These are phyloP conservation scores for Botryotinia convoluta DNA, from an alignment of 2,329 filamentous ascomycete genomes.

Conservation along the genomic window DNA sequence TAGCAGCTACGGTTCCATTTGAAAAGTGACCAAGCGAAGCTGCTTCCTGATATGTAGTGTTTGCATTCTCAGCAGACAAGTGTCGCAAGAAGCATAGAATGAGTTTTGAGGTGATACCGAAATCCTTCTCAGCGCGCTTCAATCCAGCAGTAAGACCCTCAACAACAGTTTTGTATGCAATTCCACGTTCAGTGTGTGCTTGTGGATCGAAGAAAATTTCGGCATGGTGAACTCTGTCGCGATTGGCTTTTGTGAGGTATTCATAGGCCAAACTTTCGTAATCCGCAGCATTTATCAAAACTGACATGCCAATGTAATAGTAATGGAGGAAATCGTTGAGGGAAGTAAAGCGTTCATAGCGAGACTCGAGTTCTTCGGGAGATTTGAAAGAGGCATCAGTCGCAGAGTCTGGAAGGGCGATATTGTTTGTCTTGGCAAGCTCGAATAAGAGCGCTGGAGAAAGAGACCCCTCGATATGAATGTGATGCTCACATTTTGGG, in stretches of 20 bases:
- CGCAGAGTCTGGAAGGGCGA: conserved; percentile 55
- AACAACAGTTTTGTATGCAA: conserved; percentile 63
- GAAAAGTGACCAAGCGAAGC: conserved; percentile 45
- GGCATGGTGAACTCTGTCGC: conserved; percentile 66
- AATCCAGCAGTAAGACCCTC: conserved; percentile 61
- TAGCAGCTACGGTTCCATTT: conserved; percentile 55
- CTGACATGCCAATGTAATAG: conserved; percentile 75
- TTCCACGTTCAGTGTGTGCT: conserved; percentile 63
- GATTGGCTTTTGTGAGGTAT: conserved; percentile 64
- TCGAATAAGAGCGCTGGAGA: conserved; percentile 67
- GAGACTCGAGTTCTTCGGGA: conserved; percentile 53
- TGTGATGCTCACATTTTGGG: conserved; percentile 79
- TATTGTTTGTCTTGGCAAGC: conserved; percentile 64
- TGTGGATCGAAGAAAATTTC: conserved; percentile 83
- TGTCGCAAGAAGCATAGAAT: conserved; percentile 74
- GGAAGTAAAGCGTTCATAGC: conserved; percentile 66
- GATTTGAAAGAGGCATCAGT: conserved; percentile 63
- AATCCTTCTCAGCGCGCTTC: conserved; percentile 56
- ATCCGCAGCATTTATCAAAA: conserved; percentile 62
- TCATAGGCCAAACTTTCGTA: conserved; percentile 70
- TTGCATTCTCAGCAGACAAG: conserved; percentile 58
- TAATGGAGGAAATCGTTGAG: conserved; percentile 77
- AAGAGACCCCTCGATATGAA: conserved; percentile 75
- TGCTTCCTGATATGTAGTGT: conserved; percentile 46
- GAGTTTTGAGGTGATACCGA: conserved; percentile 63